Conservation (phyloP, 2,329 filamentous ascomycete species). For the Fusarium sp. region DNA sequence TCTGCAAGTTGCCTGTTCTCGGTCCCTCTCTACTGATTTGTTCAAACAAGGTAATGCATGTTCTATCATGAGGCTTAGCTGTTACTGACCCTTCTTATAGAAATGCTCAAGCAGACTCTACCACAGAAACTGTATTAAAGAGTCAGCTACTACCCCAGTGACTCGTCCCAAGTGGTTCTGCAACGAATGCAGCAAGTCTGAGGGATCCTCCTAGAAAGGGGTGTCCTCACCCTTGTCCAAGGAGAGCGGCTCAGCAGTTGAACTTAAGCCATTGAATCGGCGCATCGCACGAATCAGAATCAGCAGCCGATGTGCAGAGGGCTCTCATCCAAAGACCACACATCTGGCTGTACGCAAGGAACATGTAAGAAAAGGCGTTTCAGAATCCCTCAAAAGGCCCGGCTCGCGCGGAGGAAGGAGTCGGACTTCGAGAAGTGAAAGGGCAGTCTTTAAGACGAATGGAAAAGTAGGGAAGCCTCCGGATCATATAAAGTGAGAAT, state of each 20-base stretch:
- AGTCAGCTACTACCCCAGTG: conserved; percentile 52
- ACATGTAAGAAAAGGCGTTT: neutral
- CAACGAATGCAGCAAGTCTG: conserved; percentile 53
- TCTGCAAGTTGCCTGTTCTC: conserved; percentile 62
- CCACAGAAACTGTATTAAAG: conserved; percentile 60
- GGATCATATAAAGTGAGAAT: neutral
- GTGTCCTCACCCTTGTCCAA: conserved; percentile 27
- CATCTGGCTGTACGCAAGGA: conserved; percentile 14
- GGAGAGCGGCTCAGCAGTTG: conserved; percentile 4
- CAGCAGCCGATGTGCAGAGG: conserved; percentile 8
- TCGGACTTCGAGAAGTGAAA: conserved; percentile 7
- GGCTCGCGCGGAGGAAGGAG: conserved; percentile 3
- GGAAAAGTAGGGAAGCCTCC: conserved; percentile 2
- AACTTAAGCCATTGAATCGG: neutral
- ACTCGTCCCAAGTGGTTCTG: conserved; percentile 57
- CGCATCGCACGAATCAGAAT: neutral
- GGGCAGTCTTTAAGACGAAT: neutral
- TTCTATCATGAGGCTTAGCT: neutral
- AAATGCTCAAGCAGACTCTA: conserved; percentile 59
- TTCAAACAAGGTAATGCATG: conserved; percentile 59
- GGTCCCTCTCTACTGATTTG: conserved; percentile 63
- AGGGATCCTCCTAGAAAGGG: conserved; percentile 45
- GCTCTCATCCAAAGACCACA: conserved; percentile 4
- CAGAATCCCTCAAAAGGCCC: neutral
- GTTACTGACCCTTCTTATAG: conserved; percentile 49